These are phyloP conservation scores for Globisporangium radiosum DNA, from an alignment of 352 stramenopile species.

Conservation along the genomic window DNA sequence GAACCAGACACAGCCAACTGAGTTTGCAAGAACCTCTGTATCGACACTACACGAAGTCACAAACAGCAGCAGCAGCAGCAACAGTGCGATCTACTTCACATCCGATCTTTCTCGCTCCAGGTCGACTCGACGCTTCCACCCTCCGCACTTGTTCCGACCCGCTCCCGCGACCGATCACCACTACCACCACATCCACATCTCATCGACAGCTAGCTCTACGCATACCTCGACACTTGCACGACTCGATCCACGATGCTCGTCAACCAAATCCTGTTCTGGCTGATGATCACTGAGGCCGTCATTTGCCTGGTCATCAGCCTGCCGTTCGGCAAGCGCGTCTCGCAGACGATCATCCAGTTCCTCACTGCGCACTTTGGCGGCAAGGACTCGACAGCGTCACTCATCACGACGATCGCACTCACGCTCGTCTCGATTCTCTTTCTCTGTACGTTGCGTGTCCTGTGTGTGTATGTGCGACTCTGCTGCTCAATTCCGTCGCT, in stretches of 20 bases:
- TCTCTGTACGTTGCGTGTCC: slow-evolving; percentile 38
- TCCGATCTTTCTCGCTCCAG: slow-evolving; percentile 8
- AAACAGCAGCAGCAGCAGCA: not conserved
- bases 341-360: slow-evolving; percentile 55
- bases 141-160: not conserved
- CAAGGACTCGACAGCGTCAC: slow-evolving; percentile 36
- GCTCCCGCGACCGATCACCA: not conserved
- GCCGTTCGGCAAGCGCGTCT: slow-evolving; percentile 53
- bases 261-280: slow-evolving; percentile 50
- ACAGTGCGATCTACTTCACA: not conserved
- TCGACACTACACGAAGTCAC: not conserved
- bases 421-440: slow-evolving; percentile 64
- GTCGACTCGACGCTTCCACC: not conserved
- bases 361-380: slow-evolving; percentile 32
- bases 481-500: not conserved
- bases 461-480: not conserved
- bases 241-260: slow-evolving; percentile 17
- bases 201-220: not conserved
- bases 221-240: not conserved
- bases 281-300: slow-evolving; percentile 40
- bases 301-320: slow-evolving; percentile 47
- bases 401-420: slow-evolving; percentile 43
- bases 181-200: not conserved
- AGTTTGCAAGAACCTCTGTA: not conserved
- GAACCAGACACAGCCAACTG: not conserved